Evolutionary conservation across 75 land plant species (phyloP).

Genomic region (Picea glauca): DNA sequence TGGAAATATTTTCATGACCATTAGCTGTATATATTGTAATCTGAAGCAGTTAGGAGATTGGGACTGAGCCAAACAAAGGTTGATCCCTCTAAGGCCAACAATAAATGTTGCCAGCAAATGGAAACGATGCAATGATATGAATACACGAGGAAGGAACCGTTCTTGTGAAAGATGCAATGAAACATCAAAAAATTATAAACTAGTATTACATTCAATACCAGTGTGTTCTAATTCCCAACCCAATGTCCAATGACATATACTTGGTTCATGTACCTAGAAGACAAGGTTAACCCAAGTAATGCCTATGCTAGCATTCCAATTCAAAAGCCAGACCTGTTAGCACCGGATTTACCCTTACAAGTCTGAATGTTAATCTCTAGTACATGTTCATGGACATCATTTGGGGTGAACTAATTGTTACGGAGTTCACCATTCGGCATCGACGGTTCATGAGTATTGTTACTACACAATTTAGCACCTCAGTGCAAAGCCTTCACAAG

Average conservation of each 20-base stretch:
- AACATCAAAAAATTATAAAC: not conserved
- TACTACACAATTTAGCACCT: no score
- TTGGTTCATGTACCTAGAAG: not conserved
- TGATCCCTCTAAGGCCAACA: constrained; percentile 3
- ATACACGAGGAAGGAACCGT: not conserved
- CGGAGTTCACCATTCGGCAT: no score
- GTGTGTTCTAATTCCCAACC: not conserved
- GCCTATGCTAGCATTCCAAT: no score
- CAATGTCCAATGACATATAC: not conserved
- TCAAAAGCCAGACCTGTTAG: no score
- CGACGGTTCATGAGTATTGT: no score
- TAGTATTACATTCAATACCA: not conserved
- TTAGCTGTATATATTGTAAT: not conserved
- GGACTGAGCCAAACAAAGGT: not conserved
- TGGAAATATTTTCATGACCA: not conserved
- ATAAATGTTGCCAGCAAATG: not conserved
- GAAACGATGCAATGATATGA: not conserved
- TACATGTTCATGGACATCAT: no score
- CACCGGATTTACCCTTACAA: no score
- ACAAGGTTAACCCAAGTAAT: no score
- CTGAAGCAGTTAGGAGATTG: no score
- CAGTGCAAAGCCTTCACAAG: no score
- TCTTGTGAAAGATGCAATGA: not conserved
- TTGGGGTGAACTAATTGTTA: no score
- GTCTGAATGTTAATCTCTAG: no score